Evolutionary conservation across 2,329 filamentous ascomycete genomes (phyloP), one percentile per base, ranked within the genome.

Genomic region (Ophiostoma piceae): DNA sequence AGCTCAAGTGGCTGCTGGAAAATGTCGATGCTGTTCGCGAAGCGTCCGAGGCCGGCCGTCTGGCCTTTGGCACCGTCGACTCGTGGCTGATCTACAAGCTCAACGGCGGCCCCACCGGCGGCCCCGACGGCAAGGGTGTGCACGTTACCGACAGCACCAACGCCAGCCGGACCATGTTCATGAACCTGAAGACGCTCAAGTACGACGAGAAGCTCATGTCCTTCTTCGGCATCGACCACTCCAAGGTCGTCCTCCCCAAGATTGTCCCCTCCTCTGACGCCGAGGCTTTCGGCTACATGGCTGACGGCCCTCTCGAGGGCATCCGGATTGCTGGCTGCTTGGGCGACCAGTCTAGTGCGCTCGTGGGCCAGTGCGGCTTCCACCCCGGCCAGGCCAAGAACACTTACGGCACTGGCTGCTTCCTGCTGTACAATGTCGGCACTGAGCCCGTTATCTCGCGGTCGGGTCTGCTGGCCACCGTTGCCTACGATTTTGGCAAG

Each of bases 161-260:
- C 78, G 93, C 93, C 26, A 94, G 91, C 68, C 84, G 93, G 76
- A 97, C 93, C 72, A 96, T 96, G 92, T 95, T 97, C 79, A 94
- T 96, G 90, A 92, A 96, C 80, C 84, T 97, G 69, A 85, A 88
- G 75, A 94, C 89, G 12, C 84, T 92, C 71, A 79, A 93, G 75
- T 97, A 96, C 79, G 92, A 94, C 77, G 87, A 92, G 70, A 84
- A 84, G 57, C 84, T 96, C 35, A 82, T 96, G 35, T 81, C 87
- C 32, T 96, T 96, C 81, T 96, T 96, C 79, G 87, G 86, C 65
- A 85, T 97, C 72, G 84, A 87, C 75, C 78, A 75, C 67, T 84
- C 82, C 69, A 94, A 94, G 78, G 82, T 96, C 60, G 83, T 85
- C 67, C 82, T 97, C 14, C 93, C 93, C n/a, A 87, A 89, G 76